A percentile compares a stretch with the other conserved stretches of the same genome.
Evolutionary conservation across 2,329 filamentous ascomycete genomes (phyloP).

Genomic region (Aspergillus neotritici): DNA sequence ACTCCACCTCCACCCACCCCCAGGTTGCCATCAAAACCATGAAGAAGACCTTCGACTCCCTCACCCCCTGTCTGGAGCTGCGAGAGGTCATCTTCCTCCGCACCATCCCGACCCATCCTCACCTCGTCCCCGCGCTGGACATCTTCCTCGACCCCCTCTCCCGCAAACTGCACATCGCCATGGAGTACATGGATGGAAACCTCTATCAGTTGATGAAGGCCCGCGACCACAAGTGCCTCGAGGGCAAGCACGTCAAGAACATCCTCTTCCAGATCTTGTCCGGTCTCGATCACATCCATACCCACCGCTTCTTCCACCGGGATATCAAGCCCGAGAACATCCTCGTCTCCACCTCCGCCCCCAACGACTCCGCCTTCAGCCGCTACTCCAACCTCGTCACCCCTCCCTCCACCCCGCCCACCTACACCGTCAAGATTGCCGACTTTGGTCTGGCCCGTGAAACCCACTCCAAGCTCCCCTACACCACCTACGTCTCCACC

Average conservation of each 20-base stretch:
- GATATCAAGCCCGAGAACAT: conserved; percentile 99
- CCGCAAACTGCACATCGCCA: conserved; percentile 94
- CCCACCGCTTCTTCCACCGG: conserved; percentile 95
- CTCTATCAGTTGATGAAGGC: conserved; percentile 99
- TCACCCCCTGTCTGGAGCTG: conserved; percentile 82
- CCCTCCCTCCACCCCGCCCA: conserved; percentile 85
- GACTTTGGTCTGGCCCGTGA: conserved; percentile 97
- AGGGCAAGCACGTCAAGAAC: conserved; percentile 90
- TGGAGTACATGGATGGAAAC: conserved; percentile 99
- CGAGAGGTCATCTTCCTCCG: conserved; percentile 95
- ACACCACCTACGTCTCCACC: conserved; percentile 97
- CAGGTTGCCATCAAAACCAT: conserved; percentile 99
- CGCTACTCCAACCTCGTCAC: conserved; percentile 91
- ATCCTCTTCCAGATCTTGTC: conserved; percentile 96
- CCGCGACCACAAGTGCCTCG: conserved; percentile 87
- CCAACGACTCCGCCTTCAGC: conserved; percentile 83
- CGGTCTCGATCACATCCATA: conserved; percentile 93
- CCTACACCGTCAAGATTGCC: conserved; percentile 96
- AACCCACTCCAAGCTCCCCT: conserved; percentile 91
- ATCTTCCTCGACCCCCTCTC: conserved; percentile 96
- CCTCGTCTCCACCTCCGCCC: conserved; percentile 82
- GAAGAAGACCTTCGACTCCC: conserved; percentile 98
- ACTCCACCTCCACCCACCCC: conserved; percentile 11
- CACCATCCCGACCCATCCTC: conserved; percentile 77
- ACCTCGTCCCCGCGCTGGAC: conserved; percentile 94